Base-by-base conservation (phyloP, 2,329 filamentous ascomycete species). In the Claviceps humidiphila region DNA sequence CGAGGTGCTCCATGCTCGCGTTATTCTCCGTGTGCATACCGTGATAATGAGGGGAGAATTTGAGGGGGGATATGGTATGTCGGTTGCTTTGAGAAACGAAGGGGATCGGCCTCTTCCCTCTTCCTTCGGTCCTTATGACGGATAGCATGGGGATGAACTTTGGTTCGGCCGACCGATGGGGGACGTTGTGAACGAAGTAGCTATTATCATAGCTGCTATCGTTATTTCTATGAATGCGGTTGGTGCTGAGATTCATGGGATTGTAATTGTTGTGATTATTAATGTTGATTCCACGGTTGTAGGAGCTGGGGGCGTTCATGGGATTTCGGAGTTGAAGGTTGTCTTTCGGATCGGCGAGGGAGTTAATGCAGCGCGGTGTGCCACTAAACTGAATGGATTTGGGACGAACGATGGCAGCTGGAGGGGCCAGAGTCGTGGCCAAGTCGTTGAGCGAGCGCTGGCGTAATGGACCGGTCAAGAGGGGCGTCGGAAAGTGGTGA, bases 11-110 rank as follows among this genome's bases (percentile, higher is more conserved):
- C 2, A 60, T 61, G 51, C 67, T 68, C 41, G 68, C 68, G 49
- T 70, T 70, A 16, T 57, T 59, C 4, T 59, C 55, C 5, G 59
- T 67, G 47, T 69, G 67, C 54, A 67, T 66, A 13, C 68, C 68
- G 46, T 62, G 63, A 51, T 70, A 70, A 46, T 62, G 63, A n/a
- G 50, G 42, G 0, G 68, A 70, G 58, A 70, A 66, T 20, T 54
- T 58, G 50, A 54, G 30, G 3, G 49, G 39, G 4, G 45, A 37
- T 8, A 51, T 7, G 17, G n/a, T 46, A 37, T 46, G 26, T 9
- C 42, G 26, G 13, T 20, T 30, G 49, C 51, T 55, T n/a, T 38
- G 38, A 6, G 49, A 51, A 47, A 51, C 49, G 24, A 44, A 39
- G 5, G 37, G 53, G 13, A 52, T 52, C 16, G 53, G 45, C 49